Percentiles rank a stretch among this genome's conserved stretches.
Evolutionary conservation across 805 yeast genomes (phyloP).

Genomic region (Torulaspora maleeae): DNA sequence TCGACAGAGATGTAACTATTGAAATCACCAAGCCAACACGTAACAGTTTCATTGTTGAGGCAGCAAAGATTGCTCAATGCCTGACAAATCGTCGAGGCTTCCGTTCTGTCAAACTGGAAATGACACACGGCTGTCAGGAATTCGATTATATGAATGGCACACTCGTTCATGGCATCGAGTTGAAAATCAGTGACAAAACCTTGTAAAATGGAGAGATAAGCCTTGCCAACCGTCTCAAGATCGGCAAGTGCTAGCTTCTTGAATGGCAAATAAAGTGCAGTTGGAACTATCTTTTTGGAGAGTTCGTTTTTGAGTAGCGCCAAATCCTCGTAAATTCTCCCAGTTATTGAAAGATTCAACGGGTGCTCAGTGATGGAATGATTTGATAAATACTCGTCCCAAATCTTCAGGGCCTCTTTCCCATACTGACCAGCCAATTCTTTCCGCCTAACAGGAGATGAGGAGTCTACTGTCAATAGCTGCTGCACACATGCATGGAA

Average conservation of each 20-base stretch:
- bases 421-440: slow-evolving; percentile 17
- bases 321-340: slow-evolving; percentile 24
- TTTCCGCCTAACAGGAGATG: slow-evolving; percentile 18
- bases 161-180: slow-evolving; percentile 17
- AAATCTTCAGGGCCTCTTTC: slow-evolving; percentile 16
- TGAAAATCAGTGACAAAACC: slow-evolving; percentile 4
- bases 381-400: slow-evolving; percentile 12
- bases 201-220: slow-evolving; percentile 6
- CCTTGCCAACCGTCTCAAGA: slow-evolving; percentile 13
- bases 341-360: slow-evolving; percentile 10
- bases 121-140: slow-evolving; percentile 19
- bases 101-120: slow-evolving; percentile 7
- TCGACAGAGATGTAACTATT: slow-evolving; percentile 70
- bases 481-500: slow-evolving; percentile 51
- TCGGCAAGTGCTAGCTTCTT: slow-evolving; percentile 16
- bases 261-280: slow-evolving; percentile 7
- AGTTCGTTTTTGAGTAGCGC: slow-evolving; percentile 24
- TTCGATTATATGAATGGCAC: slow-evolving; percentile 22
- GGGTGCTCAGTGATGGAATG: slow-evolving; percentile 6
- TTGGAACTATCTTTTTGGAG: slow-evolving; percentile 21
- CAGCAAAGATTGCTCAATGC: slow-evolving; percentile 39
- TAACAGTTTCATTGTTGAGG: slow-evolving; percentile 42
- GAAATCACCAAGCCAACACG: slow-evolving; percentile 54
- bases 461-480: slow-evolving; percentile 37
- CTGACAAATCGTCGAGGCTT: slow-evolving; percentile 14